phyloP scores from a whole-genome alignment of 1,139 yeast species.

The Yamadazyma sp. region DNA sequence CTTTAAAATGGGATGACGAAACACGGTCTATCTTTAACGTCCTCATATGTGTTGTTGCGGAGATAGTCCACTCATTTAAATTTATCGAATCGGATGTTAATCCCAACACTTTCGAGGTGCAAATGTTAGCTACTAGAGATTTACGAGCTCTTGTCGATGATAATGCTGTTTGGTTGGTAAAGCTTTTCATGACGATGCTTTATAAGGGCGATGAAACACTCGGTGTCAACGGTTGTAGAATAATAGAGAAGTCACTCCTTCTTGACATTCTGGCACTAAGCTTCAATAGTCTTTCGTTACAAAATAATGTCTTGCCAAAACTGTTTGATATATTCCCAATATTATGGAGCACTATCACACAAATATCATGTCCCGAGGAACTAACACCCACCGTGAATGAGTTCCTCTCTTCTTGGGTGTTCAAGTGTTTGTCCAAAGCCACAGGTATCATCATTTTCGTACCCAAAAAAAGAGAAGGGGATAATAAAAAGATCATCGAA shows the following conservation, averaged over 20 bases:
- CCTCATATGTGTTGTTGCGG: too few species aligned
- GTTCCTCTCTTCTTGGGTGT: too few species aligned
- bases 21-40: too few species aligned
- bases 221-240: too few species aligned
- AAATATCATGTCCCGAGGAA: constrained; percentile 17
- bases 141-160: constrained; percentile 36
- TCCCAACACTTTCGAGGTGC: constrained; percentile 14
- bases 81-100: neutral
- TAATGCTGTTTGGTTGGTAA: constrained; percentile 24
- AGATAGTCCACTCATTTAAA: neutral
- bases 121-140: constrained; percentile 27
- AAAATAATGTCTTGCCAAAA: constrained; percentile 36
- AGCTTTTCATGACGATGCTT: too few species aligned
- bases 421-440: constrained; percentile 39
- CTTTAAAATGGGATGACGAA: too few species aligned
- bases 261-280: constrained; percentile 61
- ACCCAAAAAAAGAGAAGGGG: constrained; percentile 24
- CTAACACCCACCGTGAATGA: constrained; percentile 21
- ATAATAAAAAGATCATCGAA: constrained; percentile 21
- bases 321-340: constrained; percentile 46
- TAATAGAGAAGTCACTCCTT: constrained; percentile 46
- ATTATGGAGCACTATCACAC: constrained; percentile 45
- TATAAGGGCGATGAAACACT: too few species aligned
- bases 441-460: constrained; percentile 39
- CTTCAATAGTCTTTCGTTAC: constrained; percentile 49